Evolutionary conservation across 257 asterid species (phyloP), one percentile per base, ranked within the genome.

Genomic region (Solanum gracilifrons): DNA sequence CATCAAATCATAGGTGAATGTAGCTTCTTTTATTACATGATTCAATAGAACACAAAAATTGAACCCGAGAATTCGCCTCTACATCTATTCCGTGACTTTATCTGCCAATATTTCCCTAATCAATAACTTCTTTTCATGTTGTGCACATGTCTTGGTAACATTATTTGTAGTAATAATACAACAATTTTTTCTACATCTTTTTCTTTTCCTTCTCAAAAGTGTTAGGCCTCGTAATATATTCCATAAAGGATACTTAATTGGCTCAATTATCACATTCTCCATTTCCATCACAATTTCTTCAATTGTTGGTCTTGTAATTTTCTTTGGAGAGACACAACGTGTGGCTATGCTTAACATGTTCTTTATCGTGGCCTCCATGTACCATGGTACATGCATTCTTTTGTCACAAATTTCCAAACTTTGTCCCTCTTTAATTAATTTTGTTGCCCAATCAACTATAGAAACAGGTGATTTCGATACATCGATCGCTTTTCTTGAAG

Each of bases 71-170:
- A 20, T 32, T 11, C 8, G 11, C 9, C 36, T 8, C 6, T 3
- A 2, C n/a, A 23, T 20, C 39, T 60, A 79, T 2, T 9, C 18
- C 37, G 13, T 89, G 55, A 92, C 90, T 83, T 92, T 83, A 90
- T 94, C 97, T 43, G 95, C 95, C 90, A 93, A 92, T 68, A 95
- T 93, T 91, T 94, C 96, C 86, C 93, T 91, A 18, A 94, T 85
- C 80, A 92, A 69, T 92, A 94, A 77, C 89, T 91, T 90, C 86
- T 83, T 91, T 35, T 80, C 83, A 46, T 72, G 87, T 69, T 66
- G 83, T 13, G 82, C 86, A 73, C 84, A 64, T 55, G 62, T 58
- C n/a, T 21, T 60, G 21, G 83, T 18, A 31, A 79, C n/a, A 12
- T 46, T 79, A 12, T 46, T 79, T 10, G 31, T 85, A 15, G 51